A percentile compares a stretch with the other conserved stretches of the same genome.
Evolutionary conservation across 2,329 filamentous ascomycete species (phyloP).

Genomic region (Ilyonectria sp.): DNA sequence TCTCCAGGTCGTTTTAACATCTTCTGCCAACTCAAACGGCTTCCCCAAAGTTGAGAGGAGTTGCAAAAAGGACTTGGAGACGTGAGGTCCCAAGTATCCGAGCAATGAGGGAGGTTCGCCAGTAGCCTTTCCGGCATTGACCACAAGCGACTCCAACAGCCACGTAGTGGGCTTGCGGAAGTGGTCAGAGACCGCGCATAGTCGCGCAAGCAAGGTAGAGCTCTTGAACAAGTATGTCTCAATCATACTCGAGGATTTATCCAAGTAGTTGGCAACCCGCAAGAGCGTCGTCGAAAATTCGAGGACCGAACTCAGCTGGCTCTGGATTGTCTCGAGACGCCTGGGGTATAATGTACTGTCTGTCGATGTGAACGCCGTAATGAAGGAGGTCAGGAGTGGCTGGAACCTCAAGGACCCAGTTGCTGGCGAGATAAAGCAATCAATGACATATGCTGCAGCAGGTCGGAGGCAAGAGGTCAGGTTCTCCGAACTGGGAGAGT

Average conservation of each 20-base stretch:
- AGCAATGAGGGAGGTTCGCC: constrained; percentile 95
- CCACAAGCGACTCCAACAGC: constrained; percentile 81
- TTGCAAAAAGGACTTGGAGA: constrained; percentile 87
- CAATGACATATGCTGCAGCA: constrained; percentile 82
- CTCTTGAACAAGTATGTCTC: constrained; percentile 87
- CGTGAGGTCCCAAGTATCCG: constrained; percentile 86
- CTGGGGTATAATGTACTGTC: constrained; percentile 75
- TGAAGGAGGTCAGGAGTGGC: constrained; percentile 80
- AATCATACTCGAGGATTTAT: constrained; percentile 75
- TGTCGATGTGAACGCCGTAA: constrained; percentile 63
- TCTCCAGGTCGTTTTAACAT: constrained; percentile 83
- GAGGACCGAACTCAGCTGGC: constrained; percentile 76
- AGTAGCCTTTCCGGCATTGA: constrained; percentile 74
- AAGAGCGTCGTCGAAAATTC: constrained; percentile 78
- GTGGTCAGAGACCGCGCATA: constrained; percentile 79
- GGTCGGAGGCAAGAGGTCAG: constrained; percentile 76
- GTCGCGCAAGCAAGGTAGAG: constrained; percentile 80
- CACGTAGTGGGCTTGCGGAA: constrained; percentile 78
- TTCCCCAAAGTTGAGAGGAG: constrained; percentile 83
- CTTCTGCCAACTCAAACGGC: constrained; percentile 76
- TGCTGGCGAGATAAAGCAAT: constrained; percentile 81
- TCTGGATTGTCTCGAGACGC: constrained; percentile 68
- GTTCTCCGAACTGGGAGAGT: constrained; percentile 62
- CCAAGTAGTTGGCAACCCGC: constrained; percentile 76
- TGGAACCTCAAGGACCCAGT: constrained; percentile 82